These are phyloP conservation scores for Diaporthe sp. DNA, from an alignment of 2,329 filamentous ascomycete species.

Conservation along the genomic window DNA sequence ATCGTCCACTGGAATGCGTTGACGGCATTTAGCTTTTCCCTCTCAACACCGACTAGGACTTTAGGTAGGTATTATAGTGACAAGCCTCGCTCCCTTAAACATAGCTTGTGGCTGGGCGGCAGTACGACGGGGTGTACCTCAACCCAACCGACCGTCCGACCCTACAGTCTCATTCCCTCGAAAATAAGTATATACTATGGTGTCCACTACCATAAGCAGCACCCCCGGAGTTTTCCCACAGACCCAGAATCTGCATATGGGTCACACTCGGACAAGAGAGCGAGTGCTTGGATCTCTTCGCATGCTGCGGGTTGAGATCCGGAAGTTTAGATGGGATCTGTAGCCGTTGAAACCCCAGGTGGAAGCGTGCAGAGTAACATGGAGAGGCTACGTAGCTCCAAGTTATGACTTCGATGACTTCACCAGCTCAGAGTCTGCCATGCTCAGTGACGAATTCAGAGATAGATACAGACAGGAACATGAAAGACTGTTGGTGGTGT, in stretches of 20 bases:
- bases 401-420: background rate
- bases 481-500: too few species aligned
- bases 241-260: background rate
- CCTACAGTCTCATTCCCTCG: background rate
- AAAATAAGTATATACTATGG: background rate
- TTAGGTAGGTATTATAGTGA: background rate
- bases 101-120: background rate
- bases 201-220: background rate
- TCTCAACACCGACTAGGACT: too few species aligned
- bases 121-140: background rate
- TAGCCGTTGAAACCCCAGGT: background rate
- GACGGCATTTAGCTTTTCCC: background rate
- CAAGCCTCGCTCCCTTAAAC: background rate
- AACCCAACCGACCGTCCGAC: too few species aligned
- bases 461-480: background rate
- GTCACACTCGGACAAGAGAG: background rate
- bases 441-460: background rate
- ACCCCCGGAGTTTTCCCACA: background rate
- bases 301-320: conserved; percentile 11
- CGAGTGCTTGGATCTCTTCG: background rate
- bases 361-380: background rate
- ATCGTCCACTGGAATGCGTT: background rate
- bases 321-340: conserved; percentile 5
- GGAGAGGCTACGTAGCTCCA: background rate
- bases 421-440: background rate